Evolutionary conservation across 495 filamentous ascomycete genomes (phyloP), one percentile per base, ranked within the genome.

Genomic region (Neurospora hispaniola): DNA sequence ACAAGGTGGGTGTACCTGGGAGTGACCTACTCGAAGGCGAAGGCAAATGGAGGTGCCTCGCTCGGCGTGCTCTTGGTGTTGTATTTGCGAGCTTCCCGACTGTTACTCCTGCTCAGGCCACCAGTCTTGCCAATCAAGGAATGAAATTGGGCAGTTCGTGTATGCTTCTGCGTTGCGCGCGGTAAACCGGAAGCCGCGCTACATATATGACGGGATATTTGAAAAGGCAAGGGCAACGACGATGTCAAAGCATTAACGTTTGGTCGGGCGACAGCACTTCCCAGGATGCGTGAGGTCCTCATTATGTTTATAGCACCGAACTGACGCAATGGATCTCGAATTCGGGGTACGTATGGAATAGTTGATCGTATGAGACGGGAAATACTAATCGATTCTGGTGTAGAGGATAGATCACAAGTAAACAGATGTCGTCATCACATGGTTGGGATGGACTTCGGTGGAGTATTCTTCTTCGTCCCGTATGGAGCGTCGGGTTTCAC

Each of bases 1-100:
- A 66, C 54, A 27, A 66, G 27, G 31, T 66, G 12, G 16, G 44
- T 18, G 54, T 27, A 5, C 3, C 39, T 10, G 18, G 23, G 9
- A 20, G 39, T 42, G 6, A 78, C 80, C 70, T 72, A 82, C 81
- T 83, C 81, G 74, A 82, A 83, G 2, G 78, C 79, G 73, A 83
- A 83, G 4, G 78, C 80, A 71, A 82, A 82, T 3, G 76, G 48
- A 5, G 80, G 80, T 27, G 79, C 71, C 41, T 75, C 72, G 35
- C 27, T 43, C 31, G n/a, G 39, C 23, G 44, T 42, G 40, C 31
- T 42, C 44, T 41, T n/a, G 42, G 41, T 40, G 18, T 8, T 35
- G 46, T 66, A 66, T 7, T 18, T 2, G 27, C 54, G 27, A 66
- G 27, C 35, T 66, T 66, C 54, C 18, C 14, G 54, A 16, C 12